phyloP scores from a whole-genome alignment of 192 early-diverging fungal genomes.

The Rhizophagus clarus region DNA sequence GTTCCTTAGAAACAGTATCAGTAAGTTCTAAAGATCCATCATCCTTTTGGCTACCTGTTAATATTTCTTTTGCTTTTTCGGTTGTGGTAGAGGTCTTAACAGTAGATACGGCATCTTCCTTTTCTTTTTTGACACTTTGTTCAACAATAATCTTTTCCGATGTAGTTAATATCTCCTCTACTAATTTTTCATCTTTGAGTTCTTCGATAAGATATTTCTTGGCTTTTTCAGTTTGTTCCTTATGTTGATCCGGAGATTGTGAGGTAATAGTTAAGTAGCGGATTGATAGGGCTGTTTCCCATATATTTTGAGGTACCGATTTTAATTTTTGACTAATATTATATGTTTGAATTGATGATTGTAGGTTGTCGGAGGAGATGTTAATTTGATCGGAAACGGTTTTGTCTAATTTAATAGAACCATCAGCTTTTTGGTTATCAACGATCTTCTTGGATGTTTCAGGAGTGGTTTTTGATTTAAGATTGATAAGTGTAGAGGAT shows the following conservation, averaged over 20 bases:
- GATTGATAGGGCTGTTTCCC: not conserved
- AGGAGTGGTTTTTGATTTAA: not conserved
- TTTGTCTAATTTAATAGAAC: not conserved
- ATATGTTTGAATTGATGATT: not conserved
- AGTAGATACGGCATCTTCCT: too few relatives aligned
- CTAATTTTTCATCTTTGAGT: too few relatives aligned
- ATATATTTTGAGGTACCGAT: not conserved
- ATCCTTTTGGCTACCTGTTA: too few relatives aligned
- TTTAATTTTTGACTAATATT: not conserved
- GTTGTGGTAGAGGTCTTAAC: too few relatives aligned
- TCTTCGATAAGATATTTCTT: not conserved
- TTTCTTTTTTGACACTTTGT: too few relatives aligned
- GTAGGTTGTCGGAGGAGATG: not conserved
- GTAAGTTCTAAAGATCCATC: too few relatives aligned
- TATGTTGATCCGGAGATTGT: not conserved
- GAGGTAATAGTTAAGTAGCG: not conserved
- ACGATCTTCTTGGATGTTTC: not conserved
- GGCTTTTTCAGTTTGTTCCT: not conserved
- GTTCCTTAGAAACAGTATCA: too few relatives aligned
- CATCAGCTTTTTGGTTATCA: not conserved
- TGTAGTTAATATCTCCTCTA: too few relatives aligned
- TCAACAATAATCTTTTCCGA: not conserved
- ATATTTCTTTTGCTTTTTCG: too few relatives aligned
- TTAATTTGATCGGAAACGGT: not conserved
- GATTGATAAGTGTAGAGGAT: too few relatives aligned